Evolutionary conservation across 1,284 basidiomycete species (phyloP), one percentile per base, ranked within the genome.

Genomic region (Athelia sp.): DNA sequence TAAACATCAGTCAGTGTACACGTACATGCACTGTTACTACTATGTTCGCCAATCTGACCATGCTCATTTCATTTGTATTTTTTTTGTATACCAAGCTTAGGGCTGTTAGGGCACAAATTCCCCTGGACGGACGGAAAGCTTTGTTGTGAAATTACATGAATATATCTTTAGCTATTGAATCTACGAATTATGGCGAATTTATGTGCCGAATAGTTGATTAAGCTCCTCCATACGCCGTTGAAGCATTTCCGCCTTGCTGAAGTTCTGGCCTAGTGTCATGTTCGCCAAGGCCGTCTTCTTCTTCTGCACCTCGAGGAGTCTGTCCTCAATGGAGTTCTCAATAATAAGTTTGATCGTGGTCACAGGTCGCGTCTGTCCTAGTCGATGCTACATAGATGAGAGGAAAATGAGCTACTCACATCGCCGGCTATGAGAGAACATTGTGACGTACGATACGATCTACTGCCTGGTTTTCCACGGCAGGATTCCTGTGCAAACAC

Each of bases 391-490:
- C 21, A 56, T 31, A 45, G n/a, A n/a, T n/a, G 32, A 36, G 35
- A 38, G 48, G 23, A n/a, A 52, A 42, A 52, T 55, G 44, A 56
- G 34, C 31, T 19, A 44, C 49, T 44, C 4, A 4, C 17, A 10
- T 26, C 19, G 23, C 19, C 21, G 22, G 19, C 38, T 42, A 44
- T 50, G 46, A 24, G 36, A n/a, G n/a, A n/a, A n/a, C n/a, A n/a
- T 23, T 47, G 44, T 42, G 18, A 52, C 53, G 38, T 51, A 84
- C 88, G 59, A 96, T 93, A 53, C 95, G 84, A 74, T 97, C 89
- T 48, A 96, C 91, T 19, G 93, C 93, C 68, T 97, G 94, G 61
- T 94, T 93, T 73, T 98, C 94, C 6, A 97, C 94, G 11, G 93
- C 93, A 17, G 95, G 95, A 62, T 98, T 98, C 92, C 90, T 93